Conservation (phyloP, 352 stramenopile species). For the Phytophthora tentaculata region DNA sequence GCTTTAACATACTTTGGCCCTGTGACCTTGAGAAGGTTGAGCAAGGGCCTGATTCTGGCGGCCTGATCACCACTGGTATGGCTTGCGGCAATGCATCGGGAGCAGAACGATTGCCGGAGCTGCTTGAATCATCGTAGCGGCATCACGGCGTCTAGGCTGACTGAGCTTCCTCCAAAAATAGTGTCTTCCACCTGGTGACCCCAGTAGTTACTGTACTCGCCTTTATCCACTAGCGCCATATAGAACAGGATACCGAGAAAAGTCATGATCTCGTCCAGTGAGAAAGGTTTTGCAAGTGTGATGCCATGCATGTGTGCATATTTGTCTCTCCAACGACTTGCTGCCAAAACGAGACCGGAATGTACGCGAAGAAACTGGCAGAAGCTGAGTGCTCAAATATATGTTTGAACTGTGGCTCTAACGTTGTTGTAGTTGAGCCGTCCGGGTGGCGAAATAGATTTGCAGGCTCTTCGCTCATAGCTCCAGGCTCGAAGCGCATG, state of each 20-base stretch:
- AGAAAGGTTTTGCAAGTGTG: background rate
- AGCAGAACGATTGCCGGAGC: conserved; percentile 39
- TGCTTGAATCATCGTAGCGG: conserved; percentile 34
- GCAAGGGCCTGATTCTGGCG: conserved; percentile 4
- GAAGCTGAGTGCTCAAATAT: conserved; percentile 34
- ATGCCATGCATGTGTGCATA: conserved; percentile 13
- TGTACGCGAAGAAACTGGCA: conserved; percentile 35
- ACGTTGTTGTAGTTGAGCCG: too few species aligned
- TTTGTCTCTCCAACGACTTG: conserved; percentile 36
- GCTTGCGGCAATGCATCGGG: conserved; percentile 15
- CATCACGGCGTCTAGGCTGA: conserved; percentile 29
- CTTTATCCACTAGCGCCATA: too few species aligned
- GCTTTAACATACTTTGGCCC: background rate
- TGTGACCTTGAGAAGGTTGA: background rate
- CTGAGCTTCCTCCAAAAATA: conserved; percentile 14
- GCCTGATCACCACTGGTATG: conserved; percentile 1
- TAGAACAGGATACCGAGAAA: too few species aligned
- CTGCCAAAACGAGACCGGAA: conserved; percentile 36
- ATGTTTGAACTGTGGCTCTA: conserved; percentile 18
- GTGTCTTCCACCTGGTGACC: conserved; percentile 3
- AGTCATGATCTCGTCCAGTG: too few species aligned
- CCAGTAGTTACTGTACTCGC: too few species aligned
- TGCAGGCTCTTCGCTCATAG: background rate
- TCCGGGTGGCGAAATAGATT: too few species aligned
- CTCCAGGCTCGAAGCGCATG: background rate